Conservation (phyloP, 331 rosid genomes). For the Arachis monticola region DNA sequence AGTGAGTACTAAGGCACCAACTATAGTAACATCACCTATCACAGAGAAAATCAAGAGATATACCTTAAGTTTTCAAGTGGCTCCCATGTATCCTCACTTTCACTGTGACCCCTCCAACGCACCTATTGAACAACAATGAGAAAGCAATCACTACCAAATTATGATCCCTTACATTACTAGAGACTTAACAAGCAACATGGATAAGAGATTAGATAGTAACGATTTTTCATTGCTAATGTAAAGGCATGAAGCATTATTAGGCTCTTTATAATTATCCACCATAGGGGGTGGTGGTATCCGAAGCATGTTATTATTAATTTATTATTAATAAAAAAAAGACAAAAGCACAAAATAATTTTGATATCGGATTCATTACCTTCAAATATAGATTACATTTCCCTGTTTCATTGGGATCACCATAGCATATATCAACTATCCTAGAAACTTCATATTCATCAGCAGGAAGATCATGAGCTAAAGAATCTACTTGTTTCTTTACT, state of each 20-base stretch:
- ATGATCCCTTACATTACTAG: conserved; percentile 33
- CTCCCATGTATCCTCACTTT: conserved; percentile 89
- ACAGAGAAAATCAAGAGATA: conserved; percentile 30
- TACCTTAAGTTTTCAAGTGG: conserved; percentile 73
- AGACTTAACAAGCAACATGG: conserved; percentile 16
- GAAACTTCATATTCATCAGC: conserved; percentile 68
- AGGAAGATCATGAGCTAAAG: conserved; percentile 35
- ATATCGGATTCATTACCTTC: conserved; percentile 61
- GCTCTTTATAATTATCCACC: conserved; percentile 12
- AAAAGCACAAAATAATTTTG: conserved; percentile 26
- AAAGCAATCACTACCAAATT: conserved; percentile 41
- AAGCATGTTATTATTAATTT: not conserved
- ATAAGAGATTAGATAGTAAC: conserved; percentile 5
- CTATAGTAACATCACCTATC: conserved; percentile 32
- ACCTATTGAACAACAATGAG: conserved; percentile 64
- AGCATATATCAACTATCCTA: conserved; percentile 71
- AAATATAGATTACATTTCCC: conserved; percentile 65
- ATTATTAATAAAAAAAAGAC: not conserved
- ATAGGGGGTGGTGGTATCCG: not conserved
- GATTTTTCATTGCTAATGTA: not conserved
- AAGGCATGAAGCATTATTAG: conserved; percentile 2
- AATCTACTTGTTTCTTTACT: conserved; percentile 33
- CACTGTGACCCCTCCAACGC: conserved; percentile 75
- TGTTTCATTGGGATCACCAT: conserved; percentile 71
- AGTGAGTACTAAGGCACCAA: conserved; percentile 35